Conservation (phyloP, 768 basidiomycete species). For the Lyophyllum atratum region DNA sequence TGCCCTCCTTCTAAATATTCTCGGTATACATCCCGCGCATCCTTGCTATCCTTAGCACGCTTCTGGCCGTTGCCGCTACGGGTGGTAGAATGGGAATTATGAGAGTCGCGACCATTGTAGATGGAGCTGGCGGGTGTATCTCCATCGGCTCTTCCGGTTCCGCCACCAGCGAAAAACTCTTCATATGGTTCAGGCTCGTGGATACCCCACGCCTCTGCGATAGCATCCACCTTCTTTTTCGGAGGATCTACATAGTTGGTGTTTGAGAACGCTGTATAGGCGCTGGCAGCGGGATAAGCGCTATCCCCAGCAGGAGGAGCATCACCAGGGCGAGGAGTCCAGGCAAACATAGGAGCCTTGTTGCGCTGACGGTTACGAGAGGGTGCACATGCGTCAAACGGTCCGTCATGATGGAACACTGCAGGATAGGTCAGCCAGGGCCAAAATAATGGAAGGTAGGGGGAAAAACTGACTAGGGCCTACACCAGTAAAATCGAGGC, state of each 20-base stretch:
- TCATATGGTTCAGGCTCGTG: slow-evolving; percentile 92
- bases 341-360: slow-evolving; percentile 84
- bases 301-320: slow-evolving; percentile 39
- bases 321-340: slow-evolving; percentile 48
- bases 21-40: slow-evolving; percentile 46
- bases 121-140: slow-evolving; percentile 70
- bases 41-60: slow-evolving; percentile 51
- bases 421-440: slow-evolving; percentile 18
- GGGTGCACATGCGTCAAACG: slow-evolving; percentile 90
- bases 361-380: slow-evolving; percentile 81
- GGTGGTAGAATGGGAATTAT: slow-evolving; percentile 23
- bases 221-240: slow-evolving; percentile 86
- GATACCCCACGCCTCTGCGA: slow-evolving; percentile 92
- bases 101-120: slow-evolving; percentile 63
- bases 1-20: slow-evolving; percentile 43
- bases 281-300: slow-evolving; percentile 56
- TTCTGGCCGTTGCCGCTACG: slow-evolving; percentile 26
- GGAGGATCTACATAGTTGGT: slow-evolving; percentile 55
- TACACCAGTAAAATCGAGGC: slow-evolving; percentile 83
- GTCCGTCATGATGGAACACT: slow-evolving; percentile 95
- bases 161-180: slow-evolving; percentile 85
- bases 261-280: slow-evolving; percentile 48
- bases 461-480: slow-evolving; percentile 68
- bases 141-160: slow-evolving; percentile 45
- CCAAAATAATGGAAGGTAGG: slow-evolving; percentile 12